Evolutionary conservation across 2,329 filamentous ascomycete species (phyloP), one percentile per base, ranked within the genome.

Genomic region (Apiospora marii): DNA sequence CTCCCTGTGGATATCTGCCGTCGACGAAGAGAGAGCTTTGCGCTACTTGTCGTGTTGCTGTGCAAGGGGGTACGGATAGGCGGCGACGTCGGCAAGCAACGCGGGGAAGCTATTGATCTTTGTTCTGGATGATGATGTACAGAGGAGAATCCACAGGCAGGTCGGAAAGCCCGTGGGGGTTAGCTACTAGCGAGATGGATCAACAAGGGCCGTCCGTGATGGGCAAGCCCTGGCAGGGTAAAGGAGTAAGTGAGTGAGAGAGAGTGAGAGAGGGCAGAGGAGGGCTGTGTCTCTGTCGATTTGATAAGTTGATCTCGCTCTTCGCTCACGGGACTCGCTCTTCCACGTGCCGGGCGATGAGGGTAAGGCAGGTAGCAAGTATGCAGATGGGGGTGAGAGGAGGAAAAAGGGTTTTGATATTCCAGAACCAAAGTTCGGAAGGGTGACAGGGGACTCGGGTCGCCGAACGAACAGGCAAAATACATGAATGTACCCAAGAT

Each of bases 151-250:
- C 58, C 58, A 64, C 58, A 64, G 34, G n/a, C 19, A 64, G 34
- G 30, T 64, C 58, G 58, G 58, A 10, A n/a, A 64, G 58, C n/a
- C 58, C 58, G 58, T 34, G 58, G 46, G 30, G 58, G 22, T 64
- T 41, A 64, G 58, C 58, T 64, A 41, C 58, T 64, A 64, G 58
- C 22, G 58, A 64, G 34, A 64, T 64, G 58, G 34, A 41, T 64
- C 58, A 64, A 64, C 58, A 64, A 64, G 58, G 58, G 34, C 58
- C 58, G 58, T 24, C 58, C 37, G 37, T 41, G 37, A 41, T 41
- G 37, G 58, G 19, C 34, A 19, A 64, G 19, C 8, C 22, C 46
- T 34, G 58, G n/a, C 34, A 41, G 34, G 58, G 34, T 22, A 64
- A 64, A 41, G 27, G 19, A 64, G 58, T 22, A 24, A 41, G n/a